Evolutionary conservation across 495 filamentous ascomycete species (phyloP).

Genomic region (Diplogelasinospora grovesii): DNA sequence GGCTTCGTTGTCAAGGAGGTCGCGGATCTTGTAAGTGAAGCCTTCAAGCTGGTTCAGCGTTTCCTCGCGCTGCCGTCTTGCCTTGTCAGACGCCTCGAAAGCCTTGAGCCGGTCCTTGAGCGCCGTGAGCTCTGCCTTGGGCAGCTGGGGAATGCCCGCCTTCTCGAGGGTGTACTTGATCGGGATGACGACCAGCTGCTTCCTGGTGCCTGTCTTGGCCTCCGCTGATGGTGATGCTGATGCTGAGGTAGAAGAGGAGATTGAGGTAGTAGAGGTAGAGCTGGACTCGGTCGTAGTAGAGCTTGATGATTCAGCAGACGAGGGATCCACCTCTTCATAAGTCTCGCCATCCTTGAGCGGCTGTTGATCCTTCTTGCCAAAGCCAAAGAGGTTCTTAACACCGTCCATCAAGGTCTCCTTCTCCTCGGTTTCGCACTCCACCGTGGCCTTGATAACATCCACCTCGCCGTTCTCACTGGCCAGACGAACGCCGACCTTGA

Average conservation of each 20-base stretch:
- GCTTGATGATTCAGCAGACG: too few relatives aligned
- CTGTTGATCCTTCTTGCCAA: constrained; percentile 82
- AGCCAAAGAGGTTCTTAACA: constrained; percentile 91
- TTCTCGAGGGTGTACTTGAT: constrained; percentile 56
- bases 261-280: constrained; percentile 29
- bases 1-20: constrained; percentile 66
- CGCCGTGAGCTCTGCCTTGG: constrained; percentile 52
- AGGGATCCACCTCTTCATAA: constrained; percentile 44
- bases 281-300: constrained; percentile 33
- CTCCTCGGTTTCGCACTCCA: constrained; percentile 77
- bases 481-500: constrained; percentile 71
- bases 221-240: constrained; percentile 36
- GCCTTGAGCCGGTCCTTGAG: constrained; percentile 68
- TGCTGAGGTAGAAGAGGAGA: constrained; percentile 41
- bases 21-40: constrained; percentile 86
- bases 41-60: constrained; percentile 85
- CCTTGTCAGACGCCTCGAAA: constrained; percentile 76
- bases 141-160: constrained; percentile 51
- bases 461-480: constrained; percentile 72
- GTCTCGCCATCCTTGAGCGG: constrained; percentile 59
- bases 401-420: constrained; percentile 82
- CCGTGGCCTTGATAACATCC: constrained; percentile 63
- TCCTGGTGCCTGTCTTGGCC: constrained; percentile 39
- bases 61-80: constrained; percentile 74
- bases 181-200: constrained; percentile 62